Base-by-base conservation (phyloP, 495 filamentous ascomycete species). In the Aspergillus nidulans region DNA sequence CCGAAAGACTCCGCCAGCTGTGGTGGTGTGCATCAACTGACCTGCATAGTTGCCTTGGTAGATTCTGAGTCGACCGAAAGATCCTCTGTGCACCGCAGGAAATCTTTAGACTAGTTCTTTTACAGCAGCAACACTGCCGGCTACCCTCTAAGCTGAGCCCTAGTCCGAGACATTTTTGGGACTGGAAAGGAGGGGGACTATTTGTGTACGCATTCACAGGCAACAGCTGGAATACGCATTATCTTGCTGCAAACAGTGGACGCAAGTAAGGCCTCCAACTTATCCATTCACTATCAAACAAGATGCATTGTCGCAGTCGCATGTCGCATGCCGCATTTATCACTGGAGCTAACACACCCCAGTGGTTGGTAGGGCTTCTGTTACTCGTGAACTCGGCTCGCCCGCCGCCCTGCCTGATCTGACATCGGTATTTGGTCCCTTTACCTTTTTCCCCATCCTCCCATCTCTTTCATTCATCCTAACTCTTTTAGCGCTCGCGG, bases 331-430 rank as follows among this genome's bases (percentile, higher is more conserved):
- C 15, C 2, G 30, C 30, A 36, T 36, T 21, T 15, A 32, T 30
- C 21, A 20, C 48, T 49, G 30, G 32, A 24, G 53, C 52, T 53
- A 55, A 55, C 54, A 55, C 20, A 18, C 10, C n/a, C 9, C 28
- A 63, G 60, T 66, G 63, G 56, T 58, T 40, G 56, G 49, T 44
- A 66, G 56, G 51, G 23, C 59, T 49, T 63, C 63, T 53, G 32
- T 63, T 44, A 52, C 64, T 46, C 57, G 49, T 10, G 59, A 58
- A 44, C 40, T 59, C 32, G 56, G 49, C 20, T 66, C 63, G 16
- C 58, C 58, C 20, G 47, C 53, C 41, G 46, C 55, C n/a, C 25
- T 61, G 26, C 28, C 55, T 21, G 60, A 62, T 18, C 44, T 30
- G 26, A 52, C 44, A 51, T 49, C 59, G 42, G 59, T 63, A 57